Percentiles rank a stretch among this genome's conserved stretches.
Evolutionary conservation across 140 eudicot genomes (phyloP).

Genomic region (Oenanthe javanica): DNA sequence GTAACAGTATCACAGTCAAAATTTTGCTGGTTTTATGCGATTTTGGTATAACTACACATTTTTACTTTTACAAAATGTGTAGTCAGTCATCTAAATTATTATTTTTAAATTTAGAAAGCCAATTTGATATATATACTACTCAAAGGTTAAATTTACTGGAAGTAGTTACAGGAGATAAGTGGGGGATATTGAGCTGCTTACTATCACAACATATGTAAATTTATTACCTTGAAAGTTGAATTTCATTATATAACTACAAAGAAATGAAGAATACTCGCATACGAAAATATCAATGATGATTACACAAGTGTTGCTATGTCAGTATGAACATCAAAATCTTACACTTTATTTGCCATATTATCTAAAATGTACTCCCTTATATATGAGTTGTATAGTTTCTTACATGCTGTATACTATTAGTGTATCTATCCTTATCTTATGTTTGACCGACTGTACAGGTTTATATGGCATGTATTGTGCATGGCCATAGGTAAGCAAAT

Average conservation of each 20-base stretch:
- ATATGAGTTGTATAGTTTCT: neutral
- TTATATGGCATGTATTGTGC: constrained; percentile 85
- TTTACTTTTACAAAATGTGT: neutral
- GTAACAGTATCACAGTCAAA: neutral
- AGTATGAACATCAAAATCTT: neutral
- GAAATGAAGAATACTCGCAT: neutral
- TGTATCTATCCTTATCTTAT: neutral
- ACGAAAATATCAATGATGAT: neutral
- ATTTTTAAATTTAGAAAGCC: neutral
- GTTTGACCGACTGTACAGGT: constrained; percentile 45
- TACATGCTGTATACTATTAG: neutral
- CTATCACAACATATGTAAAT: neutral
- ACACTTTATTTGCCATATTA: neutral
- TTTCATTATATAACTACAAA: neutral
- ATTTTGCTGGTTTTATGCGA: neutral
- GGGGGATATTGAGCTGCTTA: neutral
- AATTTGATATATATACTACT: neutral
- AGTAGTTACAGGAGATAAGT: neutral
- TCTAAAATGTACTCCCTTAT: neutral
- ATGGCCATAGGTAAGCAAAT: constrained; percentile 58
- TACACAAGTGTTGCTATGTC: neutral
- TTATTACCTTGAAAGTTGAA: neutral
- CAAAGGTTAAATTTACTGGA: neutral
- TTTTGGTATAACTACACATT: neutral
- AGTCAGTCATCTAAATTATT: neutral